Conservation (phyloP, 129 eudicot genomes). For the Heracleum sosnowskyi region DNA sequence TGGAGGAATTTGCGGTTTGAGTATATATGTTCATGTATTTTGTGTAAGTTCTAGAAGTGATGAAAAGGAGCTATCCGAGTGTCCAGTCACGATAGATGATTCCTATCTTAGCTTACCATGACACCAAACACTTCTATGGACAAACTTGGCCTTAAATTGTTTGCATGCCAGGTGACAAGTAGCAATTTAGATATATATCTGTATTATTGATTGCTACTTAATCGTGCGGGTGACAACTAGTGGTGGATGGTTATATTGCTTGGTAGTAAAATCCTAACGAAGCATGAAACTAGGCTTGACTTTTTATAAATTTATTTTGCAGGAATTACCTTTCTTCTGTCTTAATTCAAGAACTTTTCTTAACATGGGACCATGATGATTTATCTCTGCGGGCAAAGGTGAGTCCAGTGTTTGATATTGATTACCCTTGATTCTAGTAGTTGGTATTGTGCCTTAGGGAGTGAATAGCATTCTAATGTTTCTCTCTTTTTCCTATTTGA, state of each 20-base stretch:
- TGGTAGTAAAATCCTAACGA: not conserved
- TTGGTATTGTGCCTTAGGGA: not conserved
- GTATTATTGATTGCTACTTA: not conserved
- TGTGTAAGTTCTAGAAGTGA: not conserved
- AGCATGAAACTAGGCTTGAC: slow-evolving; percentile 12
- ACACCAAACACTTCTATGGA: not conserved
- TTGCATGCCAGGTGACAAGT: not conserved
- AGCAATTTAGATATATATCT: not conserved
- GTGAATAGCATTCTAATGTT: not conserved
- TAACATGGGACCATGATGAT: slow-evolving; percentile 98
- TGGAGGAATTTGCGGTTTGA: too few relatives aligned
- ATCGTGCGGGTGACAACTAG: not conserved
- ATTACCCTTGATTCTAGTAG: not conserved
- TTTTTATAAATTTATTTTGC: slow-evolving; percentile 15
- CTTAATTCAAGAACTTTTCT: slow-evolving; percentile 89
- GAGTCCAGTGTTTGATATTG: slow-evolving; percentile 21
- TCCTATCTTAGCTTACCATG: not conserved
- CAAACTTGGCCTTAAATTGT: not conserved
- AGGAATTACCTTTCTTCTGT: slow-evolving; percentile 98
- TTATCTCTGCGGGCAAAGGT: slow-evolving; percentile 82
- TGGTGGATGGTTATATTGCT: not conserved
- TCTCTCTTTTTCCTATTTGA: not conserved
- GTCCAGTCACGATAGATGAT: not conserved
- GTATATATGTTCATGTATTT: too few relatives aligned
- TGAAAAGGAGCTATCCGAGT: not conserved